A percentile compares a stretch with the other conserved stretches of the same genome.
Evolutionary conservation across 495 filamentous ascomycete species (phyloP).

Genomic region (Aspergillus ostianus): DNA sequence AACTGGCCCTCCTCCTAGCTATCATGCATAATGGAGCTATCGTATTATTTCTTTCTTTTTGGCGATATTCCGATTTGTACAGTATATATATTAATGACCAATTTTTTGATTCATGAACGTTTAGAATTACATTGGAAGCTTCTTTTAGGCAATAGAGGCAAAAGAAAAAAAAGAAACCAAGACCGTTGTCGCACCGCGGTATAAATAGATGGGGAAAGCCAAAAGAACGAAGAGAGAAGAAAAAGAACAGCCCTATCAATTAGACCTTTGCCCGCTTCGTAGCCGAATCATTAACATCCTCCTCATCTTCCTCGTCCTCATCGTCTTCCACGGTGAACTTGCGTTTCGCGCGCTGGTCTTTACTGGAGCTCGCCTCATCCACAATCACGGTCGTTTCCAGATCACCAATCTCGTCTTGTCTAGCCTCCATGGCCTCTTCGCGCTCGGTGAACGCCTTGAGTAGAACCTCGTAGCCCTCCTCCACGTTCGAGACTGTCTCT

Average conservation of each 20-base stretch:
- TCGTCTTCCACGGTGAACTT: constrained; percentile 48
- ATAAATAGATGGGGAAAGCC: background rate
- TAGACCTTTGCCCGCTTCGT: constrained; percentile 42
- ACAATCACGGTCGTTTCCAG: constrained; percentile 22
- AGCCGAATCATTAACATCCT: constrained; percentile 32
- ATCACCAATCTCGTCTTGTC: constrained; percentile 24
- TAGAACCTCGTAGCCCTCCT: constrained; percentile 75
- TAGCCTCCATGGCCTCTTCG: constrained; percentile 25
- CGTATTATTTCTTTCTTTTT: background rate
- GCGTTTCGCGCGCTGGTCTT: constrained; percentile 41
- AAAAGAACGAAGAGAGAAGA: background rate
- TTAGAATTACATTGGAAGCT: background rate
- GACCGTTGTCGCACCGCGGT: background rate
- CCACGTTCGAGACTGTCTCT: constrained; percentile 70
- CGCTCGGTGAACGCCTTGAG: constrained; percentile 52
- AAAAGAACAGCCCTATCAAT: background rate
- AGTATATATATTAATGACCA: background rate
- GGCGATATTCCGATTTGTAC: background rate
- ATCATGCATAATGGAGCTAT: constrained; percentile 13
- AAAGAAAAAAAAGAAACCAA: background rate
- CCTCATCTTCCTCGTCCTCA: constrained; percentile 48
- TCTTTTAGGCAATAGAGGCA: background rate
- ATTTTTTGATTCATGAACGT: background rate
- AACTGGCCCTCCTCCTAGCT: constrained; percentile 19
- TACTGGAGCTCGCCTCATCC: constrained; percentile 18